phyloP scores from a whole-genome alignment of 495 filamentous ascomycete species.

The Gamarada debralockiae region DNA sequence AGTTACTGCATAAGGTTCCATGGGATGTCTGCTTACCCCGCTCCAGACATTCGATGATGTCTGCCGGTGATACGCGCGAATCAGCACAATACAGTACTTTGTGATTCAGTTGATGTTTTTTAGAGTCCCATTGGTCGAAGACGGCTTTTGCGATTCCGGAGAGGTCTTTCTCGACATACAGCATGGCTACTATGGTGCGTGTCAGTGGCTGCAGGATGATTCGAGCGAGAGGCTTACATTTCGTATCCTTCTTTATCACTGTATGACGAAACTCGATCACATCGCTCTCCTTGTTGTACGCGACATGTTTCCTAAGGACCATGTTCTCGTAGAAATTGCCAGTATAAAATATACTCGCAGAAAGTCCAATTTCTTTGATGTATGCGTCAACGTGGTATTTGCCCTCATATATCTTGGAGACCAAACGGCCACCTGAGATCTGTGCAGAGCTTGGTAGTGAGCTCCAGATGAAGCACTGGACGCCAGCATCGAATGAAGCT shows the following conservation, averaged over 20 bases:
- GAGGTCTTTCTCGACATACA: constrained; percentile 9
- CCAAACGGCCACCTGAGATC: constrained; percentile 8
- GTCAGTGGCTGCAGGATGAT: background rate
- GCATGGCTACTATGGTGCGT: background rate
- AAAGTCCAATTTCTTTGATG: constrained; percentile 3
- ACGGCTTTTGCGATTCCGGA: constrained; percentile 2
- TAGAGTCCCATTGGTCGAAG: constrained; percentile 9
- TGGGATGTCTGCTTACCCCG: background rate
- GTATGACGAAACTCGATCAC: constrained; percentile 2
- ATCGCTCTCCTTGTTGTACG: constrained; percentile 1
- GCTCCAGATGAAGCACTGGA: constrained; percentile 12
- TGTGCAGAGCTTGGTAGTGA: constrained; percentile 4
- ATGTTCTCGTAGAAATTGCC: constrained; percentile 12
- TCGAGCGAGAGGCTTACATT: background rate
- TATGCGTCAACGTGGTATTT: constrained; percentile 8
- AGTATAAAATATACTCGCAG: constrained; percentile 1
- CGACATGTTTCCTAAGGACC: constrained; percentile 1
- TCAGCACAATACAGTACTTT: constrained; percentile 3
- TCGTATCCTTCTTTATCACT: constrained; percentile 3
- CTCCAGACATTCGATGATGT: background rate
- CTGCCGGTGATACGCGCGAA: background rate
- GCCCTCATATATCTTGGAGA: constrained; percentile 8
- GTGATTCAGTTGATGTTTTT: constrained; percentile 3
- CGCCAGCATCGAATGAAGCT: constrained; percentile 6
- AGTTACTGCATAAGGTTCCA: background rate